These are phyloP conservation scores for Rubroshorea leprosula DNA, from an alignment of 345 rosid genomes.

Conservation along the genomic window DNA sequence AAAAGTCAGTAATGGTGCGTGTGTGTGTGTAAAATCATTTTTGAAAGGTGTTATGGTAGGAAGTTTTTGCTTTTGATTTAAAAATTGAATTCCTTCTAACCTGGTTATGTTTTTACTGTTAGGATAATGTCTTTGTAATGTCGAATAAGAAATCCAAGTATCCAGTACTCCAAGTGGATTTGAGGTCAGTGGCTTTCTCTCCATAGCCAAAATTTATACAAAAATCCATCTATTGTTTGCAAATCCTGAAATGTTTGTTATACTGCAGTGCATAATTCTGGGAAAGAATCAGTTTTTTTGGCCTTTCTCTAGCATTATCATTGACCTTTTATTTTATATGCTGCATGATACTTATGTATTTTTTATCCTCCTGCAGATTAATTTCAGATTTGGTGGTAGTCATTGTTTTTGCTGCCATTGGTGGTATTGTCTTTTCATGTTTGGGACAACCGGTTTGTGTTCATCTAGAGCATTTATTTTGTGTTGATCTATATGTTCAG, in stretches of 20 bases:
- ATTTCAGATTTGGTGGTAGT: conserved; percentile 94
- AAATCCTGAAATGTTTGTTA: too few species aligned
- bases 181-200: conserved; percentile 50
- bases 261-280: too few species aligned
- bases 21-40: neutral
- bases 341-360: conserved; percentile 17
- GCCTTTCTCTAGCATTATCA: conserved; percentile 1
- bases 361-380: conserved; percentile 46
- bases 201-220: neutral
- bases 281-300: neutral
- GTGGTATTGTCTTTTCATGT: conserved; percentile 90
- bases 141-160: conserved; percentile 97
- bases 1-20: neutral
- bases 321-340: conserved; percentile 10
- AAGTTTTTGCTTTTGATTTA: conserved; percentile 3
- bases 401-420: conserved; percentile 98
- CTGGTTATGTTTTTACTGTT: conserved; percentile 18
- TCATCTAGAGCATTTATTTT: conserved; percentile 16
- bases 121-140: conserved; percentile 97
- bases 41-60: neutral
- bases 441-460: conserved; percentile 94
- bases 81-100: conserved; percentile 7
- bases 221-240: too few species aligned
- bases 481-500: conserved; percentile 14
- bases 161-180: conserved; percentile 95